A percentile compares a stretch with the other conserved stretches of the same genome.
Conservation (phyloP, 2,329 filamentous ascomycete species). For the Purpureocillium takamizusanense region DNA sequence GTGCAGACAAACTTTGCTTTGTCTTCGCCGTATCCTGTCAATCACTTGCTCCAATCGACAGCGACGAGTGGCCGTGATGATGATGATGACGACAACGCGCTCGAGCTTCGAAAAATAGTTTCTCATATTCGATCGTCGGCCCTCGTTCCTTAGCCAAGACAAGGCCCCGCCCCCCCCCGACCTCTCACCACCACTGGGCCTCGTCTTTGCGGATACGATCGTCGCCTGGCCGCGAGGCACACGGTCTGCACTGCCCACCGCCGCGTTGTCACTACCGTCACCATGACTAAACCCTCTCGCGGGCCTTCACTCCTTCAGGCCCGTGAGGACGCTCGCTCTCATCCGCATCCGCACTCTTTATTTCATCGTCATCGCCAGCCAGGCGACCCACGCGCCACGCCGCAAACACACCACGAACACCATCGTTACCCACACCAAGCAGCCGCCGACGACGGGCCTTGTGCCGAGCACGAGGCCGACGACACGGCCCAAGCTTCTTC, state of each 20-base stretch:
- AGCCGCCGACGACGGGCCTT: constrained; percentile 8
- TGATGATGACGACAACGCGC: constrained; percentile 4
- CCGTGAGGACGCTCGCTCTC: constrained; percentile 13
- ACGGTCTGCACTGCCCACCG: constrained; percentile 16
- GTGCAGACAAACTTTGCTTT: not conserved
- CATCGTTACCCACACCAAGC: constrained; percentile 5
- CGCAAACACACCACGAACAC: constrained; percentile 6
- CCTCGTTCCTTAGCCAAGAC: not conserved
- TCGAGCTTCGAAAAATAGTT: constrained; percentile 1
- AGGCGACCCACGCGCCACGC: constrained; percentile 7
- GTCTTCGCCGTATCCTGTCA: not conserved
- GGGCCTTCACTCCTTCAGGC: constrained; percentile 29
- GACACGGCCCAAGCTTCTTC: constrained; percentile 1
- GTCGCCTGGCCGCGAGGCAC: constrained; percentile 5
- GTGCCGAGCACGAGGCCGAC: constrained; percentile 9
- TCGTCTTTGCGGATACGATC: constrained; percentile 7
- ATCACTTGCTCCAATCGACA: constrained; percentile 1
- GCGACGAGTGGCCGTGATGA: too few species aligned
- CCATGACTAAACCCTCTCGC: constrained; percentile 24
- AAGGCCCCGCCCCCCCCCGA: too few species aligned
- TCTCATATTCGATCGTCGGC: not conserved
- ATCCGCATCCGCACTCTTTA: constrained; percentile 9
- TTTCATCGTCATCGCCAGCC: constrained; percentile 9
- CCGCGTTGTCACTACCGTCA: constrained; percentile 9
- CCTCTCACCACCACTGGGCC: too few species aligned